These are phyloP conservation scores for Penicillium argentinense DNA, from an alignment of 495 filamentous ascomycete species.

Conservation along the genomic window DNA sequence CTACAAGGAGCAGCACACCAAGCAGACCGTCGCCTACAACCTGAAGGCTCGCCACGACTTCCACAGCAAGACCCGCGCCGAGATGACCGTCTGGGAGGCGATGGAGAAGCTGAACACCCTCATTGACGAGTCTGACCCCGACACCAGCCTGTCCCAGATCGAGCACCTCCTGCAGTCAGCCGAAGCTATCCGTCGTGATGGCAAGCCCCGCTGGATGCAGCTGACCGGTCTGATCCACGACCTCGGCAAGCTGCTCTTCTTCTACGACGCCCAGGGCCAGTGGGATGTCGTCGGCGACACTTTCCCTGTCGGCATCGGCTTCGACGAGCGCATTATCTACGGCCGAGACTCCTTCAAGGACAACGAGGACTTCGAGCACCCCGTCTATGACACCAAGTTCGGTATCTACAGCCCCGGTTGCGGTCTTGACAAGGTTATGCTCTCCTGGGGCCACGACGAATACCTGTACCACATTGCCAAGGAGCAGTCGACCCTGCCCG, in stretches of 20 bases:
- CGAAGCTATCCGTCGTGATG: conserved; percentile 82
- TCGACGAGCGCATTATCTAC: conserved; percentile 76
- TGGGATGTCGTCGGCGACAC: conserved; percentile 94
- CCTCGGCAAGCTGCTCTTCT: conserved; percentile 83
- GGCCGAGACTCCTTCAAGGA: conserved; percentile 64
- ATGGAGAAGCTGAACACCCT: conserved; percentile 88
- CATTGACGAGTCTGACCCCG: conserved; percentile 85
- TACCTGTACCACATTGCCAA: conserved; percentile 84
- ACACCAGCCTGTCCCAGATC: conserved; percentile 83
- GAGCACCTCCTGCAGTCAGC: conserved; percentile 84
- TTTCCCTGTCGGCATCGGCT: conserved; percentile 85
- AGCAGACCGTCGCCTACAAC: conserved; percentile 85
- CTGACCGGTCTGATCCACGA: conserved; percentile 87
- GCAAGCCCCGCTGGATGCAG: conserved; percentile 93
- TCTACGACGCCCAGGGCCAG: conserved; percentile 77
- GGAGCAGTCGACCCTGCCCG: conserved; percentile 72
- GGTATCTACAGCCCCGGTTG: conserved; percentile 79
- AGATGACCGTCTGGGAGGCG: conserved; percentile 85
- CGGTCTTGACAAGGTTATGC: conserved; percentile 80
- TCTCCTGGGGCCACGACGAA: conserved; percentile 92
- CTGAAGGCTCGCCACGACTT: conserved; percentile 71
- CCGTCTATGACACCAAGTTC: conserved; percentile 66
- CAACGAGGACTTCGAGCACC: conserved; percentile 67
- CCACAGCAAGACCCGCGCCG: conserved; percentile 62
- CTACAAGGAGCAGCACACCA: conserved; percentile 80